Percentiles rank a stretch among this genome's conserved stretches.
These are phyloP conservation scores for Gonapodya sp. DNA, from an alignment of 192 early-diverging fungal species.

Conservation along the genomic window DNA sequence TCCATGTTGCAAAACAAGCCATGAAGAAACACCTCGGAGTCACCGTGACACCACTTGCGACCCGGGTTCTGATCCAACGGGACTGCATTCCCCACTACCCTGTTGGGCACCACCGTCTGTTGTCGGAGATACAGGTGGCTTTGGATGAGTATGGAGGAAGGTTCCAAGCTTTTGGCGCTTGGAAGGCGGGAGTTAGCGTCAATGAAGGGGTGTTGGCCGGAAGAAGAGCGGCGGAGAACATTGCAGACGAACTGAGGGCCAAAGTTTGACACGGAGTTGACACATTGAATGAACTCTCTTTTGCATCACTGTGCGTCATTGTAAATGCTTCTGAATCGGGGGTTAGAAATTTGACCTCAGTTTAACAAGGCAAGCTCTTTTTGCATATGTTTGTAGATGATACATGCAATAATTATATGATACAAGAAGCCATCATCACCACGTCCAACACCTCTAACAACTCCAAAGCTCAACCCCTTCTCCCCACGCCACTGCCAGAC, in stretches of 20 bases:
- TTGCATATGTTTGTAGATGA: too few relatives aligned
- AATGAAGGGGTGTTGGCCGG: slow-evolving; percentile 60
- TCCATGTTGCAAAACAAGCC: slow-evolving; percentile 39
- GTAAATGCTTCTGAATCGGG: too few relatives aligned
- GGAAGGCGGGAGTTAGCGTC: slow-evolving; percentile 74
- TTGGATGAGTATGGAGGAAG: slow-evolving; percentile 36
- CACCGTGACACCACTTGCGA: slow-evolving; percentile 28
- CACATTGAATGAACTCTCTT: neutral
- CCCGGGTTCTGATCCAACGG: slow-evolving; percentile 44
- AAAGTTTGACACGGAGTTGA: neutral
- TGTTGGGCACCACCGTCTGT: slow-evolving; percentile 65
- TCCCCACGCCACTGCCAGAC: neutral
- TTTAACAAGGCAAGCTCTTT: too few relatives aligned
- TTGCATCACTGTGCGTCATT: too few relatives aligned
- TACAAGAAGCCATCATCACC: too few relatives aligned
- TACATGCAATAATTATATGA: too few relatives aligned
- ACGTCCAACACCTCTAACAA: too few relatives aligned
- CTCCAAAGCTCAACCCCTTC: neutral
- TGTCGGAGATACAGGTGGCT: slow-evolving; percentile 52
- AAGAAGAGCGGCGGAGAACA: neutral
- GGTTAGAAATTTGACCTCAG: too few relatives aligned
- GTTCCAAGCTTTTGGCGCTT: slow-evolving; percentile 67
- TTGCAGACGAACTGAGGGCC: neutral
- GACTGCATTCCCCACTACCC: slow-evolving; percentile 84
- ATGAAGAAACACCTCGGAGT: slow-evolving; percentile 54